Evolutionary conservation across 805 yeast species (phyloP).

Genomic region (Yarrowia sp.): DNA sequence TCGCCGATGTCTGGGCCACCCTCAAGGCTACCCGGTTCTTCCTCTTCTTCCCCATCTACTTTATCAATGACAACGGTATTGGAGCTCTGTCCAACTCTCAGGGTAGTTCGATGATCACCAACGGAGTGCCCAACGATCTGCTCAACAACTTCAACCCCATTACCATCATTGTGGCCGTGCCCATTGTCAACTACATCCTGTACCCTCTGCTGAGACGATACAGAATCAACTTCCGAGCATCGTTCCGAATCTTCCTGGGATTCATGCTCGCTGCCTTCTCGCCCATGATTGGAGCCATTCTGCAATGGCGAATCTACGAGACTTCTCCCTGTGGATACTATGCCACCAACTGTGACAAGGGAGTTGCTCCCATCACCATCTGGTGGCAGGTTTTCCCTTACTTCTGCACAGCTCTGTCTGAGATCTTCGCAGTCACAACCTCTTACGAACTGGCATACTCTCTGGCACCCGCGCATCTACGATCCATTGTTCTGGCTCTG

Average conservation of each 20-base stretch:
- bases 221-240: constrained; percentile 56
- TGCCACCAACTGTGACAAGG: constrained; percentile 47
- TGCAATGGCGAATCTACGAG: constrained; percentile 58
- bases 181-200: constrained; percentile 57
- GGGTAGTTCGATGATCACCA: constrained; percentile 61
- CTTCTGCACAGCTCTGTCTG: constrained; percentile 59
- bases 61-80: constrained; percentile 58
- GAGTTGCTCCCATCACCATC: constrained; percentile 50
- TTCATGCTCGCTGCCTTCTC: constrained; percentile 57
- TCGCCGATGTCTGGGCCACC: constrained; percentile 66
- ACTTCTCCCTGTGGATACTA: constrained; percentile 61
- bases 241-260: constrained; percentile 57
- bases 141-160: constrained; percentile 63
- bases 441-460: constrained; percentile 64
- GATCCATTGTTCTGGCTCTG: constrained; percentile 58
- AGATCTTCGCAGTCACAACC: constrained; percentile 60
- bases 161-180: constrained; percentile 60
- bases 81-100: constrained; percentile 56
- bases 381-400: constrained; percentile 51
- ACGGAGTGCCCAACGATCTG: constrained; percentile 64
- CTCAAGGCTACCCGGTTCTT: constrained; percentile 68
- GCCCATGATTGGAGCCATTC: constrained; percentile 58
- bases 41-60: constrained; percentile 66
- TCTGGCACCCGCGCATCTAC: constrained; percentile 59
- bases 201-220: constrained; percentile 58